These are phyloP conservation scores for Copromyces sp. DNA, from an alignment of 495 filamentous ascomycete genomes.

Conservation along the genomic window DNA sequence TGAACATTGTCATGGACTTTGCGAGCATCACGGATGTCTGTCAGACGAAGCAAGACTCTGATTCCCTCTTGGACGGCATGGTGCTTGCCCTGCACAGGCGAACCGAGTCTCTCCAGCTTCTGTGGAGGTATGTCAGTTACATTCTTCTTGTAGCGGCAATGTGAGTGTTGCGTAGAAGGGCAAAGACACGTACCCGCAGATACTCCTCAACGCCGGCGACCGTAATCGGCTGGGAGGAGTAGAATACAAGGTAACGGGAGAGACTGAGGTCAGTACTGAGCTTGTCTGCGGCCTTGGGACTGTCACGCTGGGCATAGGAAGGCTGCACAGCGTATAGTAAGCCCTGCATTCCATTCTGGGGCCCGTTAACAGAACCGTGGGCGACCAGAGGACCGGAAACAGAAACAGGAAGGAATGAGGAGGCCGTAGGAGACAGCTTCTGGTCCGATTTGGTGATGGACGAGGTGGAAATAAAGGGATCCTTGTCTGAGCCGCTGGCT, in stretches of 20 bases:
- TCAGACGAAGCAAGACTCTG: constrained; percentile 44
- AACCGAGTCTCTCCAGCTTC: constrained; percentile 25
- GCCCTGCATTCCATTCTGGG: neutral
- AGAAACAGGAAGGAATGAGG: constrained; percentile 32
- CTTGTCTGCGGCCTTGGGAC: constrained; percentile 5
- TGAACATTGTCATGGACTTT: constrained; percentile 36
- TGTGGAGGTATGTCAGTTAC: constrained; percentile 5
- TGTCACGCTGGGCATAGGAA: constrained; percentile 2
- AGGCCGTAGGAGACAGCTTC: constrained; percentile 41
- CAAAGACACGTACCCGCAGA: constrained; percentile 23
- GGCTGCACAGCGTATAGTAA: constrained; percentile 1
- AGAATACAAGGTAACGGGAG: constrained; percentile 30
- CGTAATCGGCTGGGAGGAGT: constrained; percentile 17
- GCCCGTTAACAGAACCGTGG: constrained; percentile 16
- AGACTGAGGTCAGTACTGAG: constrained; percentile 30
- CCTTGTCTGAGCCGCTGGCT: constrained; percentile 20
- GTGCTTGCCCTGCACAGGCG: constrained; percentile 19
- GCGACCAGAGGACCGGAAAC: constrained; percentile 14
- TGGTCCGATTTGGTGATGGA: constrained; percentile 23
- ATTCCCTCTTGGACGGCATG: constrained; percentile 16
- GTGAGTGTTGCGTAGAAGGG: neutral
- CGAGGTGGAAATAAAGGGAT: constrained; percentile 31
- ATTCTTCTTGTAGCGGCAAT: neutral
- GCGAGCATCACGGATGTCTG: constrained; percentile 48
- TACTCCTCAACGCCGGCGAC: constrained; percentile 24